Evolutionary conservation across 345 rosid species (phyloP), one percentile per base, ranked within the genome.

Genomic region (Eucalyptus polybractea): DNA sequence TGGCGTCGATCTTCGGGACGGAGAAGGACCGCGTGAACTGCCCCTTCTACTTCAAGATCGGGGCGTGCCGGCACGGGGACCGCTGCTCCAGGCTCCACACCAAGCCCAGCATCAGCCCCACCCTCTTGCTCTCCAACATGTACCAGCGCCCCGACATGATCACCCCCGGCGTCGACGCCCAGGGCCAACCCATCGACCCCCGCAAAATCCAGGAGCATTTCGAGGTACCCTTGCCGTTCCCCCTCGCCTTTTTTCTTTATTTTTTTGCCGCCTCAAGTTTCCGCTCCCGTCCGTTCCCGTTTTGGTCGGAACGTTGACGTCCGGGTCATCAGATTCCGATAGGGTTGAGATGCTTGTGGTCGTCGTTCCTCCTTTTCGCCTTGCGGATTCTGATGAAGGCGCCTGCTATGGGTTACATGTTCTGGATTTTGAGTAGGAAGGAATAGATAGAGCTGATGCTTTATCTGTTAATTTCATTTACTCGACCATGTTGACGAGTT

Each of bases 21-120:
- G 97, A 96, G 94, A 95, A 96, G 90, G 97, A 95, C 91, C 92
- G 97, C 25, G 99, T 96, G 87, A 95, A 94, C 91, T 96, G 98
- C 31, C 97, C 98, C 5, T 96, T 96, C 91, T 95, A 96, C 93
- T 95, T 95, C 95, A 96, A 95, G 95, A 95, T 94, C 90, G 97
- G 97, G 24, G 97, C 97, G 4, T 96, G 97, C 83, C 91, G 97
- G 86, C 97, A 94, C 80, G 97, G 96, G 13, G 95, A 96, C 87
- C 94, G 97, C 5, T 95, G 99, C 94, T 95, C 97, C 15, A 91
- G 97, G 49, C 96, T 96, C 88, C 97, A 95, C 93, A 95, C 97
- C 67, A 94, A 94, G 87, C 99, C 99, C 9, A 93, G 94, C 89
- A 91, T 94, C 87, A 94, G 97, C 91, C 96, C 97, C 29, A 94